A percentile compares a stretch with the other conserved stretches of the same genome.
These are phyloP conservation scores for Coemansia sp. DNA, from an alignment of 192 early-diverging fungal genomes.

Conservation along the genomic window DNA sequence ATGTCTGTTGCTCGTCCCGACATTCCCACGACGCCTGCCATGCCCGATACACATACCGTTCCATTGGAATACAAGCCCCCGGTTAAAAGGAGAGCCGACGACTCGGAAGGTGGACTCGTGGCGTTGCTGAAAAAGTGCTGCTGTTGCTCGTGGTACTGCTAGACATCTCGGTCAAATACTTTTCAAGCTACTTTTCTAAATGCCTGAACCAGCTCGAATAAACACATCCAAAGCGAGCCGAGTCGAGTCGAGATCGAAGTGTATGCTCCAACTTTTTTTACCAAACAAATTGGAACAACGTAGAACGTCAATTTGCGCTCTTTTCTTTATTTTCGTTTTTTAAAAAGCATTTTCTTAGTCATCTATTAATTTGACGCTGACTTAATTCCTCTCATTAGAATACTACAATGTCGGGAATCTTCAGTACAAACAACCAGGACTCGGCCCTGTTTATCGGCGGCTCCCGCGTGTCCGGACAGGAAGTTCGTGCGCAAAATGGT, in stretches of 20 bases:
- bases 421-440: slow-evolving; percentile 56
- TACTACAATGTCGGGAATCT: slow-evolving; percentile 51
- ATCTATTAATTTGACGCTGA: slow-evolving; percentile 9
- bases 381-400: slow-evolving; percentile 1
- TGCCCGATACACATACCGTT: not conserved
- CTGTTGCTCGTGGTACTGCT: slow-evolving; percentile 13
- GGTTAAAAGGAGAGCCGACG: not conserved
- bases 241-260: not conserved
- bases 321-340: not conserved
- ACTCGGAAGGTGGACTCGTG: slow-evolving; percentile 4
- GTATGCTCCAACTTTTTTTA: not conserved
- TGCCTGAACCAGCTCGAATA: too few species aligned
- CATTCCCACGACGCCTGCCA: not conserved
- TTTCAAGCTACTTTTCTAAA: not conserved
- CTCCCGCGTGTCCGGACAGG: slow-evolving; percentile 85
- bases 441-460: slow-evolving; percentile 83
- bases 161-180: not conserved
- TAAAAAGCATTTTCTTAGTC: not conserved
- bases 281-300: not conserved
- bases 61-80: slow-evolving; percentile 2
- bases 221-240: not conserved
- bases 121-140: not conserved
- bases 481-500: slow-evolving; percentile 96
- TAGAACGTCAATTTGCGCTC: not conserved
- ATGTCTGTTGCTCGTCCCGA: slow-evolving; percentile 1